phyloP scores from a whole-genome alignment of 2,329 filamentous ascomycete species.

The Fusarium scirpi region DNA sequence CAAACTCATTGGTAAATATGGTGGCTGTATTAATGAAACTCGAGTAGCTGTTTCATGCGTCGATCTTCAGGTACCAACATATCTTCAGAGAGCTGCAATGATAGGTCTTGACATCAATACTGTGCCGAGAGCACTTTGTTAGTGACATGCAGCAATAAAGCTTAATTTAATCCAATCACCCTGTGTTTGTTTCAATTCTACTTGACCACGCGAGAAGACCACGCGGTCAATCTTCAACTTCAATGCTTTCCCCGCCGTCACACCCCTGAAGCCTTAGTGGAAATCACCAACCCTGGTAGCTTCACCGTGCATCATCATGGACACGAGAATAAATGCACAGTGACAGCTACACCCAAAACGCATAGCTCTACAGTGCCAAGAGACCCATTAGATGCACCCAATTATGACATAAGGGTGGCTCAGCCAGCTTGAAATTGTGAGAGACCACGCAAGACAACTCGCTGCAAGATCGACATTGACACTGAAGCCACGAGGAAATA shows the following conservation, averaged over 20 bases:
- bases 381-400: constrained; percentile 16
- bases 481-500: constrained; percentile 47
- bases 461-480: constrained; percentile 43
- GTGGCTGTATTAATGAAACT: neutral
- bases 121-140: neutral
- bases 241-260: constrained; percentile 42
- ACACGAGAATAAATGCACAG: constrained; percentile 12
- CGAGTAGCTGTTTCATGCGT: constrained; percentile 14
- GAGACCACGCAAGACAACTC: constrained; percentile 49
- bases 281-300: constrained; percentile 33
- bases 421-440: constrained; percentile 48
- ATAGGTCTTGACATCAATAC: neutral
- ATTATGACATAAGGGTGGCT: constrained; percentile 51
- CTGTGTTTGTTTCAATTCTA: neutral
- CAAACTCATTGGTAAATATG: neutral
- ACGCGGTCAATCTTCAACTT: constrained; percentile 28
- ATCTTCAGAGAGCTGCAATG: neutral
- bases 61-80: constrained; percentile 19
- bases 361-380: constrained; percentile 36
- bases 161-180: neutral
- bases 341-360: neutral
- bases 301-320: constrained; percentile 20
- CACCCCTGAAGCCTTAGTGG: constrained; percentile 35
- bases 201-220: constrained; percentile 3
- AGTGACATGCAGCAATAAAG: neutral